phyloP scores from a whole-genome alignment of 768 basidiomycete species.

The Lyophyllum semitale region DNA sequence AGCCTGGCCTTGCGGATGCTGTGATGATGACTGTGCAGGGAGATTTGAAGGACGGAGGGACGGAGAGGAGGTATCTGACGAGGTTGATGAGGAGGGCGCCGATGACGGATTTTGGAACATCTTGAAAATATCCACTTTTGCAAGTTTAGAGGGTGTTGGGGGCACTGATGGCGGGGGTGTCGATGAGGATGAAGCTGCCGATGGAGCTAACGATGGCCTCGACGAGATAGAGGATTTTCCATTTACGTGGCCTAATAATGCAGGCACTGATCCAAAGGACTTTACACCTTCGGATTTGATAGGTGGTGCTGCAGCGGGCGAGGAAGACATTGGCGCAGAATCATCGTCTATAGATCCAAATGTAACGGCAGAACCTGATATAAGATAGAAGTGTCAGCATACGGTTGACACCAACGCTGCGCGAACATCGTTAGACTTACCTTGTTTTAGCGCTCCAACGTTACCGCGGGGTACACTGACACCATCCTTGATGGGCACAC shows the following conservation, averaged over 20 bases:
- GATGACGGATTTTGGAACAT: slow-evolving; percentile 61
- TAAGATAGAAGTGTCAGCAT: slow-evolving; percentile 9
- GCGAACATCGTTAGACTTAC: slow-evolving; percentile 36
- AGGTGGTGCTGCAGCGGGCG: slow-evolving; percentile 68
- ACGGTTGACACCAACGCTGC: slow-evolving; percentile 9
- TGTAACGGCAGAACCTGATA: slow-evolving; percentile 66
- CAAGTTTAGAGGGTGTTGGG: slow-evolving; percentile 37
- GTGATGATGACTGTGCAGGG: slow-evolving; percentile 47
- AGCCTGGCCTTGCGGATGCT: slow-evolving; percentile 31
- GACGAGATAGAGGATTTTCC: slow-evolving; percentile 58
- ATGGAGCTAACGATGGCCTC: slow-evolving; percentile 31
- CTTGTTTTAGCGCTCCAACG: slow-evolving; percentile 68
- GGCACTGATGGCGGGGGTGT: slow-evolving; percentile 34
- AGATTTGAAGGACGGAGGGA: slow-evolving; percentile 55
- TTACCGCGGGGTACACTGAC: slow-evolving; percentile 71
- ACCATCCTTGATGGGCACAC: slow-evolving; percentile 77
- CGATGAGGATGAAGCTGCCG: slow-evolving; percentile 33
- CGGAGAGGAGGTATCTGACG: slow-evolving; percentile 60
- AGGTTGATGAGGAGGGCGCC: slow-evolving; percentile 47
- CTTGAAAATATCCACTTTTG: slow-evolving; percentile 58
- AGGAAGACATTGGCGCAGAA: slow-evolving; percentile 76
- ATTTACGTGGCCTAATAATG: slow-evolving; percentile 56
- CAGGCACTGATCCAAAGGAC: slow-evolving; percentile 80
- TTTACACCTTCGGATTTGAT: slow-evolving; percentile 75
- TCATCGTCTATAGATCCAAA: slow-evolving; percentile 92